Evolutionary conservation across 1,284 basidiomycete species (phyloP).

Genomic region (Inonotus obliquus): DNA sequence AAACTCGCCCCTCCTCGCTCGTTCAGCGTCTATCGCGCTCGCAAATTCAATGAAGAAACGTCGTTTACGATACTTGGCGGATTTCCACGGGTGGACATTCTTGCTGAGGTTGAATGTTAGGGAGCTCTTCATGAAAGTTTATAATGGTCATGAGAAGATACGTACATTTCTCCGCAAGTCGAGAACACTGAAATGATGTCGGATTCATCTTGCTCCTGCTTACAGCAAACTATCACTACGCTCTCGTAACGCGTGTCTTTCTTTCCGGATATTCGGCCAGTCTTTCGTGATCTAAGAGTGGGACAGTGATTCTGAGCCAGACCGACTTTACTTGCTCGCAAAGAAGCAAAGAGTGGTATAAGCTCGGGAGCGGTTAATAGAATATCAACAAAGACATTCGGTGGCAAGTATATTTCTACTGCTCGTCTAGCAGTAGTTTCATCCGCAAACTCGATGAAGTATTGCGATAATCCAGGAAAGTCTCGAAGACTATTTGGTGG

Average conservation of each 20-base stretch:
- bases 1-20: background rate
- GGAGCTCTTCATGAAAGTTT: too few species aligned
- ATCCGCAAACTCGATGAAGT: constrained; percentile 3
- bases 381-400: background rate
- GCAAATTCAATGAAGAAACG: constrained; percentile 4
- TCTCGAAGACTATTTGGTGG: background rate
- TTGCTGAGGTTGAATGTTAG: background rate
- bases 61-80: background rate
- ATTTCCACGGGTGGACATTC: background rate
- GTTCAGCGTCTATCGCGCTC: background rate
- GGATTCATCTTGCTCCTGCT: background rate
- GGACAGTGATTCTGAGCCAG: background rate
- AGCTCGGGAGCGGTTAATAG: background rate
- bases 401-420: background rate
- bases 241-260: background rate
- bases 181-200: background rate
- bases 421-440: background rate
- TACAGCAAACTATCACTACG: background rate
- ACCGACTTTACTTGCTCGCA: background rate
- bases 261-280: background rate
- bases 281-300: background rate
- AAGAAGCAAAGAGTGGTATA: background rate
- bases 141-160: background rate
- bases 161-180: constrained; percentile 5
- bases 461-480: constrained; percentile 3